These are phyloP conservation scores for Malus orientalis DNA, from an alignment of 306 rosid species.

Conservation along the genomic window DNA sequence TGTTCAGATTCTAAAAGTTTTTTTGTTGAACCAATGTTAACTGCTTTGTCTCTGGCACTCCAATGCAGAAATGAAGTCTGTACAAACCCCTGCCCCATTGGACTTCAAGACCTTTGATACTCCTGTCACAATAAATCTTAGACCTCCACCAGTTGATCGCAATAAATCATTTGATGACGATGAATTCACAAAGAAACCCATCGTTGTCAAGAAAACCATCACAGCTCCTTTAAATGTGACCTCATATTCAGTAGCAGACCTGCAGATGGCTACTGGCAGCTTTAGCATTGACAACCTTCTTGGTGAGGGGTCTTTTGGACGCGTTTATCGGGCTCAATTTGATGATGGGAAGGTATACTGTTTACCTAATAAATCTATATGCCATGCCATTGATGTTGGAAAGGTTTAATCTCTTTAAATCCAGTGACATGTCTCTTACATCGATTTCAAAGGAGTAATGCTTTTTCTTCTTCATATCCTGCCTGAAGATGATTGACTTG, in stretches of 20 bases:
- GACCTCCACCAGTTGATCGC: conserved; percentile 92
- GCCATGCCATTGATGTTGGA: conserved; percentile 7
- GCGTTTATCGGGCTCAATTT: conserved; percentile 85
- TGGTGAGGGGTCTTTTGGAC: conserved; percentile 93
- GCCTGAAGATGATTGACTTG: neutral
- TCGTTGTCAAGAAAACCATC: conserved; percentile 42
- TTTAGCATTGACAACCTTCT: conserved; percentile 80
- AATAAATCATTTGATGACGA: conserved; percentile 73
- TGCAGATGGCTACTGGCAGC: conserved; percentile 97
- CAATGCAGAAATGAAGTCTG: conserved; percentile 65
- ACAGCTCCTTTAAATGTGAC: conserved; percentile 56
- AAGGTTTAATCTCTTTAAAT: neutral
- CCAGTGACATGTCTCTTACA: neutral
- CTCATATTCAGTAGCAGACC: conserved; percentile 79
- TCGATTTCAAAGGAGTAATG: neutral
- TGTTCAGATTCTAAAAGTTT: neutral
- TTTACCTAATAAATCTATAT: neutral
- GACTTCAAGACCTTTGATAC: conserved; percentile 59
- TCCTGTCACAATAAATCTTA: conserved; percentile 53
- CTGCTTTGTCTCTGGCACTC: conserved; percentile 5
- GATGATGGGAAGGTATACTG: conserved; percentile 76
- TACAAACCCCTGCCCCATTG: conserved; percentile 41
- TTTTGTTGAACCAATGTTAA: neutral
- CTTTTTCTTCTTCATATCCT: neutral
- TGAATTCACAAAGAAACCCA: conserved; percentile 50